These are phyloP conservation scores for Vitis vinifera DNA, from an alignment of 164 flowering plant species.

Conservation along the genomic window DNA sequence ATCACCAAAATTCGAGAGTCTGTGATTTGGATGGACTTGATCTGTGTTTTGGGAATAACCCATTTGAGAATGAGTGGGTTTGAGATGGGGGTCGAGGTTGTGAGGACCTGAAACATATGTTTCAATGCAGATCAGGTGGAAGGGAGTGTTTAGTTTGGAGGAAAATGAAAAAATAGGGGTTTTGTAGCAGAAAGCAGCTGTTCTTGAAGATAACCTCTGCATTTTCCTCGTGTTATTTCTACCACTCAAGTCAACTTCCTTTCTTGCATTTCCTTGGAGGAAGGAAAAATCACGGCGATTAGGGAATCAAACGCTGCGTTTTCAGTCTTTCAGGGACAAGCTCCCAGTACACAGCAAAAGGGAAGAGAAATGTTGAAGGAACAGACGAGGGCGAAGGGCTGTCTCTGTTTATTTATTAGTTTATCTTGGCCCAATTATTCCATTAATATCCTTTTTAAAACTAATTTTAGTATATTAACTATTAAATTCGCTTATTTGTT, in stretches of 20 bases:
- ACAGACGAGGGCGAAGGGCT: too few relatives aligned
- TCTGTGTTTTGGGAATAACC: conserved; percentile 2
- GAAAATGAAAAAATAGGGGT: conserved; percentile 9
- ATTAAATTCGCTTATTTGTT: too few relatives aligned
- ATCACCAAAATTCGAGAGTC: neutral
- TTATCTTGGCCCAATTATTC: too few relatives aligned
- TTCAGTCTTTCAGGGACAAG: neutral
- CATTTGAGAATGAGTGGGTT: conserved; percentile 8
- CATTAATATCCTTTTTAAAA: too few relatives aligned
- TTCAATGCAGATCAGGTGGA: conserved; percentile 1
- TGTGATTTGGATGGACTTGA: conserved; percentile 4
- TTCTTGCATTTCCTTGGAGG: neutral
- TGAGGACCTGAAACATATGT: neutral
- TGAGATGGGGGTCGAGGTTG: neutral
- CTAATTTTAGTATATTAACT: too few relatives aligned
- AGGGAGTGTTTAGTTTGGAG: conserved; percentile 5
- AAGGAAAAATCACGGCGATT: neutral
- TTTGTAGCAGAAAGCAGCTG: conserved; percentile 1
- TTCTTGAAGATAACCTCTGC: conserved; percentile 11
- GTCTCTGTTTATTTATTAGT: too few relatives aligned
- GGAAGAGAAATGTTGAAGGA: too few relatives aligned
- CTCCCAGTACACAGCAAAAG: too few relatives aligned
- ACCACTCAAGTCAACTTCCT: neutral
- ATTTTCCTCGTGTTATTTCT: conserved; percentile 5
- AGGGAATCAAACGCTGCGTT: neutral